phyloP scores from a whole-genome alignment of 2,329 filamentous ascomycete genomes.

The Nannizziopsis barbatae region DNA sequence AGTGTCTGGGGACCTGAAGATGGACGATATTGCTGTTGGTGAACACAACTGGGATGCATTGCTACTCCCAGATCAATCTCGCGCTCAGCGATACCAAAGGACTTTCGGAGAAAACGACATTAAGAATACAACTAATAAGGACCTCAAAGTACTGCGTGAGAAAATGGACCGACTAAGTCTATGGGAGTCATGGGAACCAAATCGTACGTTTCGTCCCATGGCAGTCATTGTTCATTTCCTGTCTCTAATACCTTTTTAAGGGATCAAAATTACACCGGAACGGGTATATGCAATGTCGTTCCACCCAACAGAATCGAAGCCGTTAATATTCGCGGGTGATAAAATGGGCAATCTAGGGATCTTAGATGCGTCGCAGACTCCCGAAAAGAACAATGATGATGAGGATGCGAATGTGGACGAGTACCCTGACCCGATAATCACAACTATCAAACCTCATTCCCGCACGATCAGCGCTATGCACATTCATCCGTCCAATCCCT shows the following conservation, averaged over 20 bases:
- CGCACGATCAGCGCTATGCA: constrained; percentile 79
- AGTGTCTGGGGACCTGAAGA: constrained; percentile 55
- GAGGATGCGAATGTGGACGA: constrained; percentile 44
- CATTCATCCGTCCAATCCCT: constrained; percentile 61
- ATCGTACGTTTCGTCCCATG: constrained; percentile 42
- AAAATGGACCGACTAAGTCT: constrained; percentile 66
- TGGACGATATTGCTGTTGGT: constrained; percentile 68
- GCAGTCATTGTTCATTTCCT: neutral
- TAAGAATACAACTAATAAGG: constrained; percentile 64
- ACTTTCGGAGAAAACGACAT: constrained; percentile 82
- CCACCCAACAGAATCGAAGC: constrained; percentile 75
- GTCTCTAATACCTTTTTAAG: constrained; percentile 35
- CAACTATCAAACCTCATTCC: constrained; percentile 80
- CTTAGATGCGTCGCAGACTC: constrained; percentile 71
- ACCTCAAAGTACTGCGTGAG: constrained; percentile 59
- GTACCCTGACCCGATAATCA: constrained; percentile 62
- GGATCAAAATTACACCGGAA: constrained; percentile 84
- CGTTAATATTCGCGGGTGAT: constrained; percentile 84
- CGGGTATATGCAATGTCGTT: constrained; percentile 78
- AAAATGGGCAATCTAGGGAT: constrained; percentile 86
- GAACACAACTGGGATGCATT: constrained; percentile 66
- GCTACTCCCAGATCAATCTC: constrained; percentile 49
- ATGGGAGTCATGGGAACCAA: constrained; percentile 75
- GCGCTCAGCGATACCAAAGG: constrained; percentile 65
- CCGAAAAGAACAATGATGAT: constrained; percentile 45